Conservation (phyloP, 2,329 filamentous ascomycete genomes). For the Colletotrichum tamarilloi region DNA sequence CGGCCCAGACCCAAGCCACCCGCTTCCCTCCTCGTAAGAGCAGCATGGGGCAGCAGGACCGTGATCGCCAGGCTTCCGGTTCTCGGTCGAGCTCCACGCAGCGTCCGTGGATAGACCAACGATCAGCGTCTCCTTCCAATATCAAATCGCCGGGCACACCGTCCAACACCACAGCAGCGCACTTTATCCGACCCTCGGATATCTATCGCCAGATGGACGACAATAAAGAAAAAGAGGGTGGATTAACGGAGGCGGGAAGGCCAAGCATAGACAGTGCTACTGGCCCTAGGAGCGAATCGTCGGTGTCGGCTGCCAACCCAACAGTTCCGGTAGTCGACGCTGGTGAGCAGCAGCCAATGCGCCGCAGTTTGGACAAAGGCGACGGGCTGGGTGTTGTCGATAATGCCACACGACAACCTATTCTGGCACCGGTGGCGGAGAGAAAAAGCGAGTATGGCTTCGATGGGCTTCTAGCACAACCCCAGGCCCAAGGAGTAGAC, state of each 20-base stretch:
- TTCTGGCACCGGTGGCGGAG: constrained; percentile 65
- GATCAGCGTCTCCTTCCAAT: constrained; percentile 52
- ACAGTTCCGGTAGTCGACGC: constrained; percentile 14
- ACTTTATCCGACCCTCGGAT: constrained; percentile 79
- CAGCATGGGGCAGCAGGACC: constrained; percentile 63
- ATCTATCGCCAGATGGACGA: constrained; percentile 80
- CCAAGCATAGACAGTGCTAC: constrained; percentile 65
- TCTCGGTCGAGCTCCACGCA: constrained; percentile 45
- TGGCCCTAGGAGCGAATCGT: constrained; percentile 4
- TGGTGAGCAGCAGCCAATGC: constrained; percentile 27
- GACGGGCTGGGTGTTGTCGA: constrained; percentile 31
- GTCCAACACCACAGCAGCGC: constrained; percentile 65
- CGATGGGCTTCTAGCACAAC: constrained; percentile 51
- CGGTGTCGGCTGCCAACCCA: constrained; percentile 6
- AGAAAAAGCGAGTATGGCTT: constrained; percentile 69
- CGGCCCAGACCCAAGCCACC: constrained; percentile 43
- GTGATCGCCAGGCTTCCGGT: constrained; percentile 39
- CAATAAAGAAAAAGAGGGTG: constrained; percentile 67
- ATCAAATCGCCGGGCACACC: constrained; percentile 48
- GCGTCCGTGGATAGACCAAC: constrained; percentile 48
- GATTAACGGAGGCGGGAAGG: constrained; percentile 67
- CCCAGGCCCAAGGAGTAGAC: constrained; percentile 32
- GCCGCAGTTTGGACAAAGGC: background rate
- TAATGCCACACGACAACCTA: constrained; percentile 40
- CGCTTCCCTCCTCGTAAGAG: constrained; percentile 71